Conservation (phyloP, 331 rosid species). For the Cucumis variabilis region DNA sequence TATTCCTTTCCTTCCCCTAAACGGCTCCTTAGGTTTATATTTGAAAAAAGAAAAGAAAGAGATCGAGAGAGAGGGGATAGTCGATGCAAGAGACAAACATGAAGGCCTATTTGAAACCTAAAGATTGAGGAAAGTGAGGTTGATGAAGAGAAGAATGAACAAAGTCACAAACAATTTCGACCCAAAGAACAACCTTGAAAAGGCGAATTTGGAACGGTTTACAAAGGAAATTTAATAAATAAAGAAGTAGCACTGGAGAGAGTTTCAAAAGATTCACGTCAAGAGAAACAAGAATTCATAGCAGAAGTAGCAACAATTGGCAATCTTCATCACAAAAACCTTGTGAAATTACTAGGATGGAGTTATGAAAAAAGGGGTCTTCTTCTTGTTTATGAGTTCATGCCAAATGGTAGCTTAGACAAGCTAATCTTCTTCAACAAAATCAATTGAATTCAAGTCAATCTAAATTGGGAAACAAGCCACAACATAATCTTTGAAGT, state of each 20-base stretch:
- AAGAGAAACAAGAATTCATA: conserved; percentile 79
- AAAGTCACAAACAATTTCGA: conserved; percentile 65
- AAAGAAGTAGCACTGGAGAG: conserved; percentile 73
- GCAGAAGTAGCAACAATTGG: conserved; percentile 90
- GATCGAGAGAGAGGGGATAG: no score
- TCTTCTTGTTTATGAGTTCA: conserved; percentile 75
- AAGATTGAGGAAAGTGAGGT: no score
- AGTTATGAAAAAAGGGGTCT: conserved; percentile 73
- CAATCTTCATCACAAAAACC: conserved; percentile 73
- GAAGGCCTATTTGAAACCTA: no score
- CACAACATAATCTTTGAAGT: no score
- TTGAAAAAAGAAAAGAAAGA: no score
- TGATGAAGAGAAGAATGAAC: no score
- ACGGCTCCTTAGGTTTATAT: no score
- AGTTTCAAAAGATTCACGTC: conserved; percentile 61
- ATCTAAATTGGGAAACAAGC: conserved; percentile 55
- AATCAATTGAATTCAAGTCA: no score
- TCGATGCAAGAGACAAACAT: no score
- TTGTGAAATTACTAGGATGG: conserved; percentile 82
- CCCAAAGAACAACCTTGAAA: conserved; percentile 65
- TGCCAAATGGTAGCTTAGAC: conserved; percentile 82
- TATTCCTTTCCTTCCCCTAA: no score
- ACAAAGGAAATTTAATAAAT: conserved; percentile 47
- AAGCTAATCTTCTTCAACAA: conserved; percentile 45
- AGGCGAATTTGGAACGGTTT: conserved; percentile 88